phyloP scores from a whole-genome alignment of 2,329 filamentous ascomycete species.

The Knoxdaviesia capensis region DNA sequence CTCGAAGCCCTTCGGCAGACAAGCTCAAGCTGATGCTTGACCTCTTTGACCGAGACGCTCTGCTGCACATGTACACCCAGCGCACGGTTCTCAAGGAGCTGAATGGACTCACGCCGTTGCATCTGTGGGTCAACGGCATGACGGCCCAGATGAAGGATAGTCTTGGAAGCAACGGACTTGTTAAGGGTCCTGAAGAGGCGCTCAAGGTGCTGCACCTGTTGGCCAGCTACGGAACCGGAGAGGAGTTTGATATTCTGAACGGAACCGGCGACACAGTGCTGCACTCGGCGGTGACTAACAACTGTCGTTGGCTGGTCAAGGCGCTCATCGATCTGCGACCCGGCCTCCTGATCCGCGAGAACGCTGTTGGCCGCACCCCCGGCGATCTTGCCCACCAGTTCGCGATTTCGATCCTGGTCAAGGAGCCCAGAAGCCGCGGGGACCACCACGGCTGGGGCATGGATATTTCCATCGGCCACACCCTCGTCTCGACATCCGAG shows the following conservation, averaged over 20 bases:
- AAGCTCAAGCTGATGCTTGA: slow-evolving; percentile 27
- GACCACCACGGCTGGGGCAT: neutral
- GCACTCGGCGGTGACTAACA: slow-evolving; percentile 29
- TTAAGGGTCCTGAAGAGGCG: slow-evolving; percentile 5
- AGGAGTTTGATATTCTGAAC: slow-evolving; percentile 37
- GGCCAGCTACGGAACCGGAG: slow-evolving; percentile 33
- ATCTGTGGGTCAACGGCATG: slow-evolving; percentile 26
- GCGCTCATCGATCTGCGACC: slow-evolving; percentile 34
- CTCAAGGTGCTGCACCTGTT: slow-evolving; percentile 26
- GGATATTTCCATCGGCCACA: neutral
- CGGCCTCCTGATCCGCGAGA: slow-evolving; percentile 46
- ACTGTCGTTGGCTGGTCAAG: slow-evolving; percentile 15
- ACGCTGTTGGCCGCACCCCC: slow-evolving; percentile 56
- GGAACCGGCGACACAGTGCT: slow-evolving; percentile 40
- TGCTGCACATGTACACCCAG: slow-evolving; percentile 36
- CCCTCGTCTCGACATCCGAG: neutral
- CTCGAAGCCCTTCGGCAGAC: slow-evolving; percentile 11
- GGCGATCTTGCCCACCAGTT: slow-evolving; percentile 33
- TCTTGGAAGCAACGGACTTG: too few relatives aligned
- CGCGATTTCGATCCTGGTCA: neutral
- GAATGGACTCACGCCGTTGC: slow-evolving; percentile 40
- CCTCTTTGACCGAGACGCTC: slow-evolving; percentile 34
- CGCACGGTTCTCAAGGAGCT: slow-evolving; percentile 28
- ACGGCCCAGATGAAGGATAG: neutral
- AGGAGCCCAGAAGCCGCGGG: neutral